These are phyloP conservation scores for Citropsis articulata DNA, from an alignment of 345 rosid species.

Conservation along the genomic window DNA sequence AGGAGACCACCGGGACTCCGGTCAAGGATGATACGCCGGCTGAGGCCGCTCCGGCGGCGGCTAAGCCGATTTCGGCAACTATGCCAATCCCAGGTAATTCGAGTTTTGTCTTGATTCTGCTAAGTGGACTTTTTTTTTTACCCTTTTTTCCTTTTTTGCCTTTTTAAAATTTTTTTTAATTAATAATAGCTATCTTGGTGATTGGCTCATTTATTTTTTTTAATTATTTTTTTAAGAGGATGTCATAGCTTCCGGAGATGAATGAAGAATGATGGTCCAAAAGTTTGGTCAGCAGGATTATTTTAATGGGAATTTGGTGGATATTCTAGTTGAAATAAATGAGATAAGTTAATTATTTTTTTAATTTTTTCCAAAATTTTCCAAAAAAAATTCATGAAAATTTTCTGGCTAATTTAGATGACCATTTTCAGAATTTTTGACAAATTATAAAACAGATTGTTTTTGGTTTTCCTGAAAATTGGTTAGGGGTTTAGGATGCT, in stretches of 20 bases:
- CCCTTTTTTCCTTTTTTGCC: background rate
- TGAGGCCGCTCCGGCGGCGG: constrained; percentile 5
- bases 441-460: background rate
- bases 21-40: constrained; percentile 30
- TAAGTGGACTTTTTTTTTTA: background rate
- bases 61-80: constrained; percentile 28
- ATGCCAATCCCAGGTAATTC: constrained; percentile 45
- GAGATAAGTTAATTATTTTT: background rate
- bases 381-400: no score
- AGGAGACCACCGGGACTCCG: constrained; percentile 45
- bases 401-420: no score
- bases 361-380: background rate
- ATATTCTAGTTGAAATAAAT: background rate
- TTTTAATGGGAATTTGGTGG: no score
- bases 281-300: background rate
- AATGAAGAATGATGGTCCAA: background rate
- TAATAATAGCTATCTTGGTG: background rate
- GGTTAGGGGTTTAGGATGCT: background rate
- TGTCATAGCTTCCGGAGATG: background rate
- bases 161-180: background rate
- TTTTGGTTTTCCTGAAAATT: background rate
- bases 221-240: background rate
- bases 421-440: background rate
- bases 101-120: background rate
- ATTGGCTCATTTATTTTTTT: background rate